phyloP scores from a whole-genome alignment of 1,284 basidiomycete genomes.

The Spongiforma sp. region DNA sequence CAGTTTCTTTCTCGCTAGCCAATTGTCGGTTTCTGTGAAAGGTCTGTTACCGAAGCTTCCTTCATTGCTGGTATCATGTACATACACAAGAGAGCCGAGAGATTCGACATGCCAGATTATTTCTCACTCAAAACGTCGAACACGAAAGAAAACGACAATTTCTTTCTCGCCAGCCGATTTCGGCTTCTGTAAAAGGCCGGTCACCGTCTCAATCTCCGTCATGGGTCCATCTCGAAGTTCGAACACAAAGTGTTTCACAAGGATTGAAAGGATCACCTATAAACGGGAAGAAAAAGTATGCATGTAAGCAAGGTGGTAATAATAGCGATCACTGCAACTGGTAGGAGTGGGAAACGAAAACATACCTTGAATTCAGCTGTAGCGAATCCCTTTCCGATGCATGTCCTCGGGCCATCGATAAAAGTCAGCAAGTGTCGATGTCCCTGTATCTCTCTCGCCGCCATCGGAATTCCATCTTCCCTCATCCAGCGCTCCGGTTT shows the following conservation, averaged over 20 bases:
- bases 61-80: no score
- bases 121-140: slow-evolving; percentile 30
- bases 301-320: no score
- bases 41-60: slow-evolving; percentile 33
- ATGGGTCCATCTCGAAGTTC: slow-evolving; percentile 47
- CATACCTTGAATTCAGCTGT: background rate
- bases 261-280: slow-evolving; percentile 51
- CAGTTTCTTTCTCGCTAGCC: slow-evolving; percentile 44
- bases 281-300: background rate
- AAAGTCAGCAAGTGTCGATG: background rate
- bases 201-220: slow-evolving; percentile 43
- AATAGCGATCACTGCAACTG: no score
- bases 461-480: background rate
- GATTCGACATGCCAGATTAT: no score
- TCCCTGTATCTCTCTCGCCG: background rate
- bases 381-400: background rate
- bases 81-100: no score
- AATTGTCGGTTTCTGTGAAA: slow-evolving; percentile 52
- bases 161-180: slow-evolving; percentile 48
- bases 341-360: background rate
- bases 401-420: background rate
- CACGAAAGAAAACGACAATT: slow-evolving; percentile 45
- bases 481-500: background rate
- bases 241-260: slow-evolving; percentile 52
- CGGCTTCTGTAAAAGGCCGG: slow-evolving; percentile 47